Conservation (phyloP, 1,284 basidiomycete genomes). For the Jaminaea rosea region DNA sequence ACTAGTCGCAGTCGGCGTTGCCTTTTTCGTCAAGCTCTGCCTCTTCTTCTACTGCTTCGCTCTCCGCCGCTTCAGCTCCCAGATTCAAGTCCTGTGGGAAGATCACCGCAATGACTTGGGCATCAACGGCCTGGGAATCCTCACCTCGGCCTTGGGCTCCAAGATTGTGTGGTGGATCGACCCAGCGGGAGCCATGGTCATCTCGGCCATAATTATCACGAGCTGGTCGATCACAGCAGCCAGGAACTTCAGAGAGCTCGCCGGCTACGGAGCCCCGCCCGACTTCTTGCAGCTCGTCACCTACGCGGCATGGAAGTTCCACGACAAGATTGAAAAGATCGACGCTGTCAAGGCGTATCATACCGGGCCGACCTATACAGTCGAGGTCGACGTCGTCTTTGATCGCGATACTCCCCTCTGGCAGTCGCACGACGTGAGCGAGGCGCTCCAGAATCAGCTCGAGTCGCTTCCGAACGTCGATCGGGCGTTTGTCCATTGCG, state of each 20-base stretch:
- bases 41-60: slow-evolving; percentile 80
- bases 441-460: slow-evolving; percentile 85
- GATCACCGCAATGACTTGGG: slow-evolving; percentile 62
- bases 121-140: slow-evolving; percentile 58
- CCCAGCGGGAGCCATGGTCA: slow-evolving; percentile 64
- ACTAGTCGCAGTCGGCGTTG: slow-evolving; percentile 69
- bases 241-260: slow-evolving; percentile 71
- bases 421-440: slow-evolving; percentile 84
- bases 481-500: slow-evolving; percentile 33
- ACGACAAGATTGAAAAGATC: slow-evolving; percentile 73
- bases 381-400: slow-evolving; percentile 93
- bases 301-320: slow-evolving; percentile 62
- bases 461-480: slow-evolving; percentile 85
- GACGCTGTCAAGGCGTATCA: slow-evolving; percentile 57
- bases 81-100: slow-evolving; percentile 62
- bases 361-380: slow-evolving; percentile 66
- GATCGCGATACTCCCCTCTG: slow-evolving; percentile 75
- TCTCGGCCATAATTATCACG: slow-evolving; percentile 69
- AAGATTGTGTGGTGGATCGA: slow-evolving; percentile 79
- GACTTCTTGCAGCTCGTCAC: slow-evolving; percentile 83
- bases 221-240: slow-evolving; percentile 57
- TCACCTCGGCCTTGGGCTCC: slow-evolving; percentile 82
- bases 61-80: slow-evolving; percentile 69
- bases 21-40: slow-evolving; percentile 72
- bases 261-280: slow-evolving; percentile 79